Evolutionary conservation across 352 stramenopile species (phyloP).

Genomic region (Pythium folliculosum): DNA sequence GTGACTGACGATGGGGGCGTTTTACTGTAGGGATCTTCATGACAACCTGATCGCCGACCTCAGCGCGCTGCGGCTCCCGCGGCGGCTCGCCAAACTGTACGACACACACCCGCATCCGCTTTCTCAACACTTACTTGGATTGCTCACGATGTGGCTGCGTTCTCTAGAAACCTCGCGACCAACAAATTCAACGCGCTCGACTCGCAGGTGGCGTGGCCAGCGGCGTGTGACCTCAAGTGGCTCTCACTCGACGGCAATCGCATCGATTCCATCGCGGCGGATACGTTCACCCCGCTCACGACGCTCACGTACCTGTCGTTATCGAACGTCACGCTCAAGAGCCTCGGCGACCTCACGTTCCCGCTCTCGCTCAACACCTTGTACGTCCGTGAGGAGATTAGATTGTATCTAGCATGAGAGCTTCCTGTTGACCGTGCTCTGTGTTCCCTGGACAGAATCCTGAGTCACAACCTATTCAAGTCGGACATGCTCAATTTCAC

Average conservation of each 20-base stretch:
- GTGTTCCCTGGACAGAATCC: slow-evolving; percentile 29
- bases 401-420: not conserved
- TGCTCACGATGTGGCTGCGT: not conserved
- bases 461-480: slow-evolving; percentile 54
- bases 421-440: not conserved
- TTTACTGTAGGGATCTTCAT: slow-evolving; percentile 36
- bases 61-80: slow-evolving; percentile 37
- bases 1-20: no score
- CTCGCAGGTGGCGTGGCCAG: slow-evolving; percentile 41
- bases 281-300: slow-evolving; percentile 47
- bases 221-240: slow-evolving; percentile 49
- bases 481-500: slow-evolving; percentile 52
- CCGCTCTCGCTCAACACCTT: slow-evolving; percentile 43
- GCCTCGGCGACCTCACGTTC: slow-evolving; percentile 32
- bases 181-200: slow-evolving; percentile 30
- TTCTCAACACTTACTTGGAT: not conserved
- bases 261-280: slow-evolving; percentile 34
- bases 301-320: slow-evolving; percentile 57
- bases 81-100: slow-evolving; percentile 45
- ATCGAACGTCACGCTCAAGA: slow-evolving; percentile 40
- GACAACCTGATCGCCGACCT: slow-evolving; percentile 52
- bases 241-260: slow-evolving; percentile 59
- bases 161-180: slow-evolving; percentile 21
- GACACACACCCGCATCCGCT: not conserved
- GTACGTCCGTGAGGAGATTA: slow-evolving; percentile 19